Base-by-base conservation (phyloP, 2,329 filamentous ascomycete species). In the Exophiala aquamarina region DNA sequence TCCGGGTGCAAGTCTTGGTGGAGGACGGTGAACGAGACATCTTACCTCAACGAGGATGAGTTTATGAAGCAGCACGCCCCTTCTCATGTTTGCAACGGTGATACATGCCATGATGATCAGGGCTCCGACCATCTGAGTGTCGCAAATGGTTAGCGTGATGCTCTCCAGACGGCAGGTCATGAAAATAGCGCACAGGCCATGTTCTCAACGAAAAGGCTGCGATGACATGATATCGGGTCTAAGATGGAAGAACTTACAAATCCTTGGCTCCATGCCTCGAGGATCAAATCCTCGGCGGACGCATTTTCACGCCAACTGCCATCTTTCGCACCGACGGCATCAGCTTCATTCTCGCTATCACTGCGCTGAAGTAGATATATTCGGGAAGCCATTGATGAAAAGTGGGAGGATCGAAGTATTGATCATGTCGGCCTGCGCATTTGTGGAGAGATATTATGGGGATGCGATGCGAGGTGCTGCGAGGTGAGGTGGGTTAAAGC, bases 101-200 rank as follows among this genome's bases (percentile, higher is more conserved):
- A 73, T 70, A 4, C 62, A 64, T n/a, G 62, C 59, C 69, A 73
- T 71, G 37, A 72, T 69, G 35, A 72, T 61, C 32, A 73, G 50
- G 3, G 66, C 62, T 3, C 70, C 70, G 20, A 73, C 58, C 67
- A 72, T 66, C 23, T 26, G 23, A 26, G 11, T 6, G 11, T 26
- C 11, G 6, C 23, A 11, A 26, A 26, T 6, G 6, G 23, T 26
- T 26, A 26, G 23, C 11, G 6, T 6, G 23, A n/a, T n/a, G n/a
- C n/a, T n/a, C n/a, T n/a, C n/a, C n/a, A n/a, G n/a, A n/a, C n/a
- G n/a, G n/a, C n/a, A n/a, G n/a, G n/a, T n/a, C n/a, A n/a, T n/a
- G n/a, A n/a, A n/a, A n/a, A n/a, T n/a, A n/a, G n/a, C n/a, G n/a
- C n/a, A n/a, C n/a, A n/a, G n/a, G n/a, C n/a, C n/a, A n/a, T n/a